Evolutionary conservation across 139 green algal species (phyloP).

Genomic region (Chlorella ohadii): DNA sequence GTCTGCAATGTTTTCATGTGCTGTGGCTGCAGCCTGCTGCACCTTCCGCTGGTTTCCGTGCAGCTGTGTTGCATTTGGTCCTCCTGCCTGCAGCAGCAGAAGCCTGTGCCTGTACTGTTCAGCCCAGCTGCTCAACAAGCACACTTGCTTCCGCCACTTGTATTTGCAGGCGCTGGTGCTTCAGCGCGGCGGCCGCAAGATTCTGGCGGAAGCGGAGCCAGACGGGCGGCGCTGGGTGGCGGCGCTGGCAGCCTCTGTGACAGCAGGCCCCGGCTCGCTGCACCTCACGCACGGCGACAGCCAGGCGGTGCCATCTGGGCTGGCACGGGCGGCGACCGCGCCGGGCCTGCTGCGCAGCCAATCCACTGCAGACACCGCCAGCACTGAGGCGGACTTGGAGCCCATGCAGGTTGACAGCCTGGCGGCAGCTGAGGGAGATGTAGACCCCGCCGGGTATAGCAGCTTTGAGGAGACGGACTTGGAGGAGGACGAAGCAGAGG

Average conservation of each 20-base stretch:
- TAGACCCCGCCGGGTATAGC: conserved; percentile 45
- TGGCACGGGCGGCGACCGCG: neutral
- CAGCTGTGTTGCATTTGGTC: neutral
- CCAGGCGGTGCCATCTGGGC: conserved; percentile 12
- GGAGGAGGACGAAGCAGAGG: conserved; percentile 28
- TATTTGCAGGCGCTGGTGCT: conserved; percentile 38
- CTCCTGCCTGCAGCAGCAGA: no score
- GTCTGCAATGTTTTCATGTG: no score
- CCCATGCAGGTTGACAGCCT: neutral
- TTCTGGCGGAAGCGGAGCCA: conserved; percentile 50
- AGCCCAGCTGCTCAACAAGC: neutral
- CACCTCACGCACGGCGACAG: conserved; percentile 13
- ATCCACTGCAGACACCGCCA: conserved; percentile 38
- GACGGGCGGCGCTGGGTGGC: conserved; percentile 55
- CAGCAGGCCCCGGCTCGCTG: conserved; percentile 31
- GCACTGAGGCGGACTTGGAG: neutral
- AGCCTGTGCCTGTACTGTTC: neutral
- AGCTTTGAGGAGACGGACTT: conserved; percentile 50
- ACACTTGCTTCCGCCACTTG: neutral
- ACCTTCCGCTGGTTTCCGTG: neutral
- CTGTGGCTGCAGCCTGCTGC: neutral
- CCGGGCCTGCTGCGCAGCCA: neutral
- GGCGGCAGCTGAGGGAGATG: neutral
- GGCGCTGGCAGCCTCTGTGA: conserved; percentile 43
- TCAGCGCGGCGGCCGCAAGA: conserved; percentile 53